phyloP scores from a whole-genome alignment of 176 grass and related monocot species.

The Zea luxurians region DNA sequence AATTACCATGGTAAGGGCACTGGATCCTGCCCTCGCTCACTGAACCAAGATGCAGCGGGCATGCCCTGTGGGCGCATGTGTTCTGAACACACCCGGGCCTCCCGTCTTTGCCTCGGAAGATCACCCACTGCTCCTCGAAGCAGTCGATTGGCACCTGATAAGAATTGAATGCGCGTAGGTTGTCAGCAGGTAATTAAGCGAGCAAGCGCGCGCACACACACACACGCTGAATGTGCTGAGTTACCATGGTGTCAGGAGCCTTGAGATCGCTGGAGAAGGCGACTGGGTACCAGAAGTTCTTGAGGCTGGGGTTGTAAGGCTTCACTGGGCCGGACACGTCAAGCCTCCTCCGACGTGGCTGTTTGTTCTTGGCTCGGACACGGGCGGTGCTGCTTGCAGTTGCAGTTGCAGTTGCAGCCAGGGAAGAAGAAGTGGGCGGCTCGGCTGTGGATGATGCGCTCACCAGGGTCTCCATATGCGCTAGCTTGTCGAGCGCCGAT shows the following conservation, averaged over 20 bases:
- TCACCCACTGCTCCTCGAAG: constrained; percentile 95
- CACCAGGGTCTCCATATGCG: constrained; percentile 79
- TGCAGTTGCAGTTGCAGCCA: neutral
- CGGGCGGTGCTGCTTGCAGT: neutral
- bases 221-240: too few species aligned
- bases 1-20: constrained; percentile 83
- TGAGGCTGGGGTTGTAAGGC: constrained; percentile 67
- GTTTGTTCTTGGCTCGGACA: constrained; percentile 41
- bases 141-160: constrained; percentile 88
- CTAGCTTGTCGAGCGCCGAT: constrained; percentile 71
- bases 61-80: constrained; percentile 96
- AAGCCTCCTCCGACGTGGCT: constrained; percentile 34
- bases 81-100: constrained; percentile 89
- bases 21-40: constrained; percentile 92
- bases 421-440: neutral
- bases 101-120: constrained; percentile 89
- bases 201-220: neutral
- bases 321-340: constrained; percentile 86
- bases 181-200: neutral
- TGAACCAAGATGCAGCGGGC: constrained; percentile 95
- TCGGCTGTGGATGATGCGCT: constrained; percentile 47
- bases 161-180: neutral
- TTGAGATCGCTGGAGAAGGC: constrained; percentile 90
- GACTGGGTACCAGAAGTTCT: constrained; percentile 98
- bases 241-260: constrained; percentile 83